These are phyloP conservation scores for Neurospora sp. DNA, from an alignment of 495 filamentous ascomycete species.

Conservation along the genomic window DNA sequence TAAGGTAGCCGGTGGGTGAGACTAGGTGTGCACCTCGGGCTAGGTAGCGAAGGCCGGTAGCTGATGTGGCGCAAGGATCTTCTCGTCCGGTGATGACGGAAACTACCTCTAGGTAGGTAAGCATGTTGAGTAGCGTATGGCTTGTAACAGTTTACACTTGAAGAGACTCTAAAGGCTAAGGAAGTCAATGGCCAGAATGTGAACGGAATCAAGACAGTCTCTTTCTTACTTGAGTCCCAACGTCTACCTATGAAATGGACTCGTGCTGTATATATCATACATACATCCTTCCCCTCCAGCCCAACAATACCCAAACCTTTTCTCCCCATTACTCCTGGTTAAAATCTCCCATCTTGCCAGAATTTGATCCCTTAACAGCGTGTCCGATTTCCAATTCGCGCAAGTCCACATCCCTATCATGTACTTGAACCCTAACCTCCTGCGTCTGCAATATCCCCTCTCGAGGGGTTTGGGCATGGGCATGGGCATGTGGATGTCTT, in stretches of 20 bases:
- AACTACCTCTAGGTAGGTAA: too few species aligned
- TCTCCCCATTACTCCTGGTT: background rate
- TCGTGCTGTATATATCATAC: background rate
- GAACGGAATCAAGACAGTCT: background rate
- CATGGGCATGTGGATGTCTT: background rate
- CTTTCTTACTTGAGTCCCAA: background rate
- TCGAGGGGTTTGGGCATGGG: background rate
- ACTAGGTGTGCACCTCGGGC: background rate
- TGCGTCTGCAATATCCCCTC: constrained; percentile 9
- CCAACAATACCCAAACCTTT: background rate
- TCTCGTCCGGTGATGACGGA: too few species aligned
- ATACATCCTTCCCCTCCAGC: background rate
- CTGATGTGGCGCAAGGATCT: too few species aligned
- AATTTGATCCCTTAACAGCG: background rate
- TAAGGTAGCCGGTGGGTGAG: background rate
- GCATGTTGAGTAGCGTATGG: too few species aligned
- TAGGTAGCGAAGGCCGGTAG: background rate
- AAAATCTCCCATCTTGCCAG: background rate
- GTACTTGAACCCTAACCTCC: constrained; percentile 8
- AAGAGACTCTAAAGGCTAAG: too few species aligned
- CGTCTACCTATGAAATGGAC: background rate
- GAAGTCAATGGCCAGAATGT: background rate
- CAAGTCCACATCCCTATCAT: background rate
- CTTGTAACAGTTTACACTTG: too few species aligned
- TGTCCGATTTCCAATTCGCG: background rate